Evolutionary conservation across 139 green algal species (phyloP).

Genomic region (Gonium pectorale): DNA sequence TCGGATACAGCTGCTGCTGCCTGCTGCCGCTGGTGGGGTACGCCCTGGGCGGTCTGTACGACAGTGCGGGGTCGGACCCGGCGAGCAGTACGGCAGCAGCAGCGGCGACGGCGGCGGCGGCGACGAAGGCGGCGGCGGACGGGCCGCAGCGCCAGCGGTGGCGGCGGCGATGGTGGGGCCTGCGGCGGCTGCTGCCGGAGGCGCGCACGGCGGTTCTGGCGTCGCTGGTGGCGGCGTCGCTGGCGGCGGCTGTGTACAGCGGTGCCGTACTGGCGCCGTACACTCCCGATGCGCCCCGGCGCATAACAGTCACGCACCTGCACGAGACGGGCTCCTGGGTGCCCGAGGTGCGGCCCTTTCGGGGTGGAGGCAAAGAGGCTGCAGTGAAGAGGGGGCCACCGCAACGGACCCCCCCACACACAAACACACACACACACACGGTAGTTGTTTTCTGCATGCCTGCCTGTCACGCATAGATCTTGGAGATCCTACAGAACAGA

Average conservation of each 20-base stretch:
- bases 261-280: neutral
- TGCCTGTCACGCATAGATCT: too few species aligned
- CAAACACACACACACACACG: too few species aligned
- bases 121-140: neutral
- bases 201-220: neutral
- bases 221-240: conserved; percentile 14
- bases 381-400: too few species aligned
- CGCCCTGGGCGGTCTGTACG: neutral
- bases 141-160: neutral
- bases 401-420: too few species aligned
- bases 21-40: conserved; percentile 47
- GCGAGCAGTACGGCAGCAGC: too few species aligned
- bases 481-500: too few species aligned
- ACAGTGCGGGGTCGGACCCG: neutral
- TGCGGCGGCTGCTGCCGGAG: neutral
- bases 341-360: conserved; percentile 11
- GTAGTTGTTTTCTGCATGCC: too few species aligned
- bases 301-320: conserved; percentile 38
- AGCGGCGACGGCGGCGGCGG: neutral
- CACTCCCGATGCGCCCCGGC: neutral
- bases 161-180: neutral
- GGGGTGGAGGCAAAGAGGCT: too few species aligned
- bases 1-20: conserved; percentile 37
- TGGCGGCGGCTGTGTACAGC: neutral
- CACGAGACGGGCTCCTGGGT: conserved; percentile 34